These are phyloP conservation scores for Mesembryanthemum crystallinum DNA, from an alignment of 148 eudicot genomes.

Conservation along the genomic window DNA sequence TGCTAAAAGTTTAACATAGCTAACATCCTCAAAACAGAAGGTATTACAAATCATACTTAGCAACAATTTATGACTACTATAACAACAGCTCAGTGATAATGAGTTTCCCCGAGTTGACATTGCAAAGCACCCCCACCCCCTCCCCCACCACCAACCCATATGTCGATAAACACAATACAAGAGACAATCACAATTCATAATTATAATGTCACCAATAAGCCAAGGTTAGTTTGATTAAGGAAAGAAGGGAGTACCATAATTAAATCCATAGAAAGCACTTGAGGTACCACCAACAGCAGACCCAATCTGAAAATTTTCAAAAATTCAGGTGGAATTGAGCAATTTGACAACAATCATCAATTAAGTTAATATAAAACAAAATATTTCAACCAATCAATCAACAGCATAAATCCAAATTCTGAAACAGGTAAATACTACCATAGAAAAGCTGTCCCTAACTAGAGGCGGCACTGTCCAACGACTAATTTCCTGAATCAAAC, in stretches of 20 bases:
- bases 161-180: neutral
- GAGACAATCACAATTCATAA: neutral
- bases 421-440: slow-evolving; percentile 39
- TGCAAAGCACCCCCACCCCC: too few species aligned
- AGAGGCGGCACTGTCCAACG: slow-evolving; percentile 76
- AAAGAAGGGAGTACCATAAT: slow-evolving; percentile 46
- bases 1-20: neutral
- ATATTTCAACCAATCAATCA: neutral
- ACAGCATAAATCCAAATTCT: neutral
- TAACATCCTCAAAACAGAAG: neutral
- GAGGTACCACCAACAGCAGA: slow-evolving; percentile 93
- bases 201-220: neutral
- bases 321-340: neutral
- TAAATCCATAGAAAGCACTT: slow-evolving; percentile 89
- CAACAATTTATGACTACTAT: neutral
- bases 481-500: slow-evolving; percentile 57
- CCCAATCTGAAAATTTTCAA: slow-evolving; percentile 56
- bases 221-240: neutral
- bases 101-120: neutral
- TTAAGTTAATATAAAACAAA: too few species aligned
- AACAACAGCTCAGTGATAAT: neutral
- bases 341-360: neutral
- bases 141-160: too few species aligned
- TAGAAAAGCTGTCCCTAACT: slow-evolving; percentile 77
- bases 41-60: neutral